Percentiles rank a stretch among this genome's conserved stretches.
Conservation (phyloP, 139 green algal genomes). For the Yamagishiella unicocca region DNA sequence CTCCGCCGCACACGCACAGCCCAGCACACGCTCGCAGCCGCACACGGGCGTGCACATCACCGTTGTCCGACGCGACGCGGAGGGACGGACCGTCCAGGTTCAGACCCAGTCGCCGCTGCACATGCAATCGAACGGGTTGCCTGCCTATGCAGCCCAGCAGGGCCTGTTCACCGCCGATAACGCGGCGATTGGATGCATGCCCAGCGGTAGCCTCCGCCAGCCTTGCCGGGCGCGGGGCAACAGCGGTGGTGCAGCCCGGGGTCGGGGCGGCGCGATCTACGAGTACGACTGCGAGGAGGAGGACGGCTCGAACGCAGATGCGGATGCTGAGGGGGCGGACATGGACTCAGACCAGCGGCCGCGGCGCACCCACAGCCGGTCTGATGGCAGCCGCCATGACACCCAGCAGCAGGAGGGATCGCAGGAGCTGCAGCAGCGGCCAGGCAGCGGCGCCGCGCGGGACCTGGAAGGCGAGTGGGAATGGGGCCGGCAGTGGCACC, state of each 20-base stretch:
- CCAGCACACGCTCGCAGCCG: neutral
- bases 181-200: no score
- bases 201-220: neutral
- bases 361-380: neutral
- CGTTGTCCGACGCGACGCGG: neutral
- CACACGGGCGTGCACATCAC: slow-evolving; percentile 30
- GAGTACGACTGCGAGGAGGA: neutral
- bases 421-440: neutral
- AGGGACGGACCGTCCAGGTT: neutral
- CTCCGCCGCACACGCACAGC: no score
- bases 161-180: no score
- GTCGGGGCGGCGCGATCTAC: neutral
- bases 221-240: neutral
- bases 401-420: neutral
- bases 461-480: neutral
- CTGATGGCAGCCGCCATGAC: neutral
- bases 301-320: neutral
- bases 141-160: no score
- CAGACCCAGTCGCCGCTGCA: slow-evolving; percentile 8
- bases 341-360: no score
- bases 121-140: no score
- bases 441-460: neutral
- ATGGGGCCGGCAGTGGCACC: neutral
- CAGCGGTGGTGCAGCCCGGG: neutral
- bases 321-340: neutral